Base-by-base conservation (phyloP, 2,329 filamentous ascomycete species). In the Exophiala sp. region DNA sequence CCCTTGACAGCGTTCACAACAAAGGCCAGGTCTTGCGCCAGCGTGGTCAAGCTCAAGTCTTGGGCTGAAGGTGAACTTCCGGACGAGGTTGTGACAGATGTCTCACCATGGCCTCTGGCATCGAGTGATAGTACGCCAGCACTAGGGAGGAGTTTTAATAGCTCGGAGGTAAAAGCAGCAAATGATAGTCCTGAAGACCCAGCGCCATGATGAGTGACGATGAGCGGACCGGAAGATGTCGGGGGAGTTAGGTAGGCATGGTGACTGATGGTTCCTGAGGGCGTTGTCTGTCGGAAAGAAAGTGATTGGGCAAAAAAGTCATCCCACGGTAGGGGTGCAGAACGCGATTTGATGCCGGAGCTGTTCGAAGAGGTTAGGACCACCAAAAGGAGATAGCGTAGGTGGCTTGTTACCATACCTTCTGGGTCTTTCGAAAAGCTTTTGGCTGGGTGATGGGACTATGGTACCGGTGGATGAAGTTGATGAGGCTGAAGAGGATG, bases 181-280 rank as follows among this genome's bases (percentile, higher is more conserved):
- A 97, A 99, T 2, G 91, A 95, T 54, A 97, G 81, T 5, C 88
- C 95, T 0, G 91, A 96, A 3, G 91, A 95, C 12, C 94, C 94
- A 38, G 89, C 94, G 36, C 94, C 94, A 72, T 99, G 94, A 68
- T 99, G 94, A 72, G 88, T 89, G 55, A 97, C 87, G 70, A 99
- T 91, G 4, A 99, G 77, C 0, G 92, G 91, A 0, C 87, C 89
- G 57, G 81, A 80, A 7, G 75, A 68, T 1, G 69, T 66, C 1
- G 92, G 91, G 1, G 91, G 90, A 16, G 85, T 96, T 40, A 97
- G 78, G 70, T 97, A 97, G 53, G 83, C 88, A 75, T 99, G 94
- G 67, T 91, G 87, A 47, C 78, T 82, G 39, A 89, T 81, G 18
- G 73, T 69, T 35, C 71, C 58, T 16, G 63, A 66, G 35, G 66